Evolutionary conservation across 805 yeast species (phyloP).

Genomic region (Lipomyces starkeyi): DNA sequence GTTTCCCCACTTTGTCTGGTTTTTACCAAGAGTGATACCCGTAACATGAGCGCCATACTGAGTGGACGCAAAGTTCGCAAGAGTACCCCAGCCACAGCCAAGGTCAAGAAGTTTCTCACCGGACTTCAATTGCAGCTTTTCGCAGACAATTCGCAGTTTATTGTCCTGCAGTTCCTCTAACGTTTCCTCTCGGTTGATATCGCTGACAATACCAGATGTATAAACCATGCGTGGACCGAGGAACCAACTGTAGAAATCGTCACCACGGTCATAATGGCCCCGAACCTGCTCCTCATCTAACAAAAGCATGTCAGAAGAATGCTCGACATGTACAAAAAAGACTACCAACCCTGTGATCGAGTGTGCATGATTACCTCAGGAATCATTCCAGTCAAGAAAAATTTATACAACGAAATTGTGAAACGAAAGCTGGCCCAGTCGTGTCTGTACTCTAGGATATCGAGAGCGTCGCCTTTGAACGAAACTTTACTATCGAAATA

Average conservation of each 20-base stretch:
- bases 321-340: background rate
- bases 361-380: slow-evolving; percentile 94
- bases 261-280: slow-evolving; percentile 95
- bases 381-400: slow-evolving; percentile 82
- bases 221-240: slow-evolving; percentile 93
- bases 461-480: slow-evolving; percentile 87
- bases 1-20: slow-evolving; percentile 91
- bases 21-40: slow-evolving; percentile 86
- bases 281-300: slow-evolving; percentile 91
- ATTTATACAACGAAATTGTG: slow-evolving; percentile 76
- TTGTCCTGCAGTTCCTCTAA: slow-evolving; percentile 80
- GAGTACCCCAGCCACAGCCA: slow-evolving; percentile 97
- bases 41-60: slow-evolving; percentile 85
- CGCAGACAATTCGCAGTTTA: slow-evolving; percentile 85
- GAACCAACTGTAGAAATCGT: slow-evolving; percentile 93
- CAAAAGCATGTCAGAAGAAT: background rate
- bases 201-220: slow-evolving; percentile 83
- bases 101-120: slow-evolving; percentile 82
- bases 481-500: slow-evolving; percentile 83
- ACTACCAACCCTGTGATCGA: slow-evolving; percentile 62
- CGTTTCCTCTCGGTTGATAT: slow-evolving; percentile 71
- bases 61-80: slow-evolving; percentile 81
- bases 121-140: slow-evolving; percentile 72
- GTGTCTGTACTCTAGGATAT: slow-evolving; percentile 82
- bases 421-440: slow-evolving; percentile 88